A percentile compares a stretch with the other conserved stretches of the same genome.
Conservation (phyloP, 2,329 filamentous ascomycete genomes). For the Mycosphaerella sp. region DNA sequence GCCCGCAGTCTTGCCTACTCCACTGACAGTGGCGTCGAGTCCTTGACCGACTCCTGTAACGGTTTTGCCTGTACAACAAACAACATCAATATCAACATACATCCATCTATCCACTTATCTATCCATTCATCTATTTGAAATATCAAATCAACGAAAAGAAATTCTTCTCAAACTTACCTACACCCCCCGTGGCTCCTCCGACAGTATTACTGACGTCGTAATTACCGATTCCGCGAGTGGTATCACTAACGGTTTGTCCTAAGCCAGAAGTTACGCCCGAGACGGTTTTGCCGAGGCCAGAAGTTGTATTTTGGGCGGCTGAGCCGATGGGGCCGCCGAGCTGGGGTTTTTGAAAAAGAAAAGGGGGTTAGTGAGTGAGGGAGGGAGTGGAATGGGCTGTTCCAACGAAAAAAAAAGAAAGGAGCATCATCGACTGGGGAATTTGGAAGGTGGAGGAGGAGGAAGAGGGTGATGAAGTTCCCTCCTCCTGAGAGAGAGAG, state of each 20-base stretch:
- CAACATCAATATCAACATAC: not conserved
- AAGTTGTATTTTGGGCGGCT: slow-evolving; percentile 36
- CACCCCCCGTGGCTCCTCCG: slow-evolving; percentile 33
- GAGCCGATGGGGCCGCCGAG: slow-evolving; percentile 19
- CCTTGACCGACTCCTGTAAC: slow-evolving; percentile 28
- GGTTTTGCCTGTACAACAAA: not conserved
- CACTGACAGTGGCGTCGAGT: slow-evolving; percentile 24
- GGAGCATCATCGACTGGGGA: too few relatives aligned
- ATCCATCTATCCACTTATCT: too few relatives aligned
- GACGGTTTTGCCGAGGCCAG: slow-evolving; percentile 38
- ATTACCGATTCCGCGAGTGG: slow-evolving; percentile 38
- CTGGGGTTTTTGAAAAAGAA: not conserved
- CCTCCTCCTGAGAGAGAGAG: too few relatives aligned
- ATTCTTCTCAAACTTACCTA: slow-evolving; percentile 27
- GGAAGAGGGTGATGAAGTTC: too few relatives aligned
- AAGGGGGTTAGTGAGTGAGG: too few relatives aligned
- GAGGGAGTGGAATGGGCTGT: too few relatives aligned
- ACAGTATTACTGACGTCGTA: slow-evolving; percentile 38
- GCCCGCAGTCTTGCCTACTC: slow-evolving; percentile 30
- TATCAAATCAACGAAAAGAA: not conserved
- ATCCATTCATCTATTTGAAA: too few relatives aligned
- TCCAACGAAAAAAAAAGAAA: too few relatives aligned
- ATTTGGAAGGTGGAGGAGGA: too few relatives aligned
- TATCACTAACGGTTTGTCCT: slow-evolving; percentile 41
- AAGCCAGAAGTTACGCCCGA: slow-evolving; percentile 38